Conservation (phyloP, 768 basidiomycete genomes). For the Kwoniella pini region DNA sequence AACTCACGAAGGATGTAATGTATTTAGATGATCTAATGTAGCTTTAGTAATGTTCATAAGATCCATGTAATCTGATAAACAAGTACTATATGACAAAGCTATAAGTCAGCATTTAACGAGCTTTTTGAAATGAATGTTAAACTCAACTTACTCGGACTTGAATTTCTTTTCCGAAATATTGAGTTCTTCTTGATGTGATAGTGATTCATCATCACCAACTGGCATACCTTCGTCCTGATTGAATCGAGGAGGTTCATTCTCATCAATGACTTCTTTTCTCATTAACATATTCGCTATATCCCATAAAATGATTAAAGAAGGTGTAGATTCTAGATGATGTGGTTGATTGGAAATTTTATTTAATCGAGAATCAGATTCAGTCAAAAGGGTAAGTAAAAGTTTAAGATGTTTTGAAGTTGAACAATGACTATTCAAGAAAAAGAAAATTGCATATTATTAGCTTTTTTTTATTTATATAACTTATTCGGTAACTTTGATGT, state of each 20-base stretch:
- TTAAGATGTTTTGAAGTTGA: conserved; percentile 32
- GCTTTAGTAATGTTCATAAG: conserved; percentile 28
- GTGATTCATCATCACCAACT: background rate
- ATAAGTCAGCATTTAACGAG: background rate
- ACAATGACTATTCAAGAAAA: conserved; percentile 14
- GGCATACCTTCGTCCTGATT: conserved; percentile 1
- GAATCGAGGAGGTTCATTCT: conserved; percentile 21
- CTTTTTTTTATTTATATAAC: no score
- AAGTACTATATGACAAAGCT: conserved; percentile 18
- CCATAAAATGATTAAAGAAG: conserved; percentile 38
- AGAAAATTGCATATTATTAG: no score
- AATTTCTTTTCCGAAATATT: conserved; percentile 2
- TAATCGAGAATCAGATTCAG: conserved; percentile 4
- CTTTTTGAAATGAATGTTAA: background rate
- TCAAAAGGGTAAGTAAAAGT: conserved; percentile 33
- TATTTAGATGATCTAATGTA: conserved; percentile 30
- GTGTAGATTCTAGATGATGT: conserved; percentile 13
- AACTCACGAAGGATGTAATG: conserved; percentile 24
- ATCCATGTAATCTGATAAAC: conserved; percentile 37
- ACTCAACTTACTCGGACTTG: conserved; percentile 8
- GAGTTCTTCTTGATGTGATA: background rate
- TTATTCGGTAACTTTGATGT: no score
- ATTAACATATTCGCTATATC: conserved; percentile 39
- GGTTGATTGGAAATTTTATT: background rate
- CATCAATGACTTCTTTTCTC: conserved; percentile 32